Base-by-base conservation (phyloP, 495 filamentous ascomycete genomes). In the Beverwykella pulmonaria region DNA sequence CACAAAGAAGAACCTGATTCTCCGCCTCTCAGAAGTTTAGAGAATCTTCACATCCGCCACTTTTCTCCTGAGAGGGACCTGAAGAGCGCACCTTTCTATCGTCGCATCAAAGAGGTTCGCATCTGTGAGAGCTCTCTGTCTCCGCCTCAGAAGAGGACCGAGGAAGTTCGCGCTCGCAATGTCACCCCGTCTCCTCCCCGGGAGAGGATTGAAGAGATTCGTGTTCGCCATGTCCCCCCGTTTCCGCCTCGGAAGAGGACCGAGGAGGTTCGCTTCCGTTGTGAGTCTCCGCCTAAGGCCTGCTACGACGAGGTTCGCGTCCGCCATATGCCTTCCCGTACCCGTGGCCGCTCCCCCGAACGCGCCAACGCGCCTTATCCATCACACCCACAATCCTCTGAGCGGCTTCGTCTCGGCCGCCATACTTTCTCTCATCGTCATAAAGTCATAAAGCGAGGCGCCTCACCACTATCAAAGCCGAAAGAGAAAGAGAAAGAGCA, bases 181-280 rank as follows among this genome's bases (percentile, higher is more conserved):
- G 9, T 3, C 59, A 34, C 27, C 26, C 25, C 30, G 23, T 17
- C 29, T 17, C 12, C 29, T 29, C n/a, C n/a, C n/a, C n/a, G n/a
- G 4, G 7, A 8, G 17, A 22, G 53, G 6, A 30, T 19, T 14
- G 57, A 60, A 19, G 20, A 48, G 17, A 12, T 60, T 2, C 44
- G 32, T 36, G 29, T 60, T 20, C 59, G 59, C 46, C 59, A 53
- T 44, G 47, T 39, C 27, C 25, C 44, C n/a, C n/a, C n/a, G n/a
- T n/a, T n/a, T 20, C 46, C 59, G 23, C 32, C 3, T 15, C 6
- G 15, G 44, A 47, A 47, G 15, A 47, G 44, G 5, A 4, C 3
- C 44, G 44, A 47, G 44, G 44, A 19, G n/a, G 30, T 23, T 19
- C 48, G 30, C 17, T 14, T 20, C 29, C 60, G 60, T 9, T 23